Evolutionary conservation across 2,329 filamentous ascomycete genomes (phyloP), one percentile per base, ranked within the genome.

Genomic region (Coniella lustricola): DNA sequence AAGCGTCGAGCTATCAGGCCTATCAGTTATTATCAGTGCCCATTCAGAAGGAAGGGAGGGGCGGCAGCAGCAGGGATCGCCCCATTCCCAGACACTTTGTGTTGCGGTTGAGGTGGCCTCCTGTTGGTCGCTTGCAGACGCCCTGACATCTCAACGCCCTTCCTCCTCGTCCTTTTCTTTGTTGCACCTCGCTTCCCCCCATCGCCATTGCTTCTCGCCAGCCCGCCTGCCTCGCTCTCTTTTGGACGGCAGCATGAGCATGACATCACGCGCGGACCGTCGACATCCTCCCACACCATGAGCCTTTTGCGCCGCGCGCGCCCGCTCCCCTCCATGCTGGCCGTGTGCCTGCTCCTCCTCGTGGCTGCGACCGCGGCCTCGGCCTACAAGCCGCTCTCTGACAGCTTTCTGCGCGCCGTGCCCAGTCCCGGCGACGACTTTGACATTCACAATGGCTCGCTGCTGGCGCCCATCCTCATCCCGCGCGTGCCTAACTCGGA

Each of bases 401-500:
- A 95, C 67, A 76, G 79, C 49, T 84, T 85, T 31, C 75, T 97
- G 37, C 76, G 74, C 54, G 73, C 71, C 45, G 77, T 98, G 14
- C 87, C 89, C 12, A 77, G 76, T n/a, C 82, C 83, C 1, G 82
- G 80, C 52, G 67, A 74, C 49, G 85, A 89, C 66, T 91, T 96
- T 64, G 80, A 95, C 67, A 87, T 93, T 57, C 68, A 84, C 52
- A 76, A 73, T 31, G 89, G 90, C 56, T 71, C 78, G 3, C 75
- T 98, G 16, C 79, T 98, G 29, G 78, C 91, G 3, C 93, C 91
- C 1, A 90, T 98, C 59, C 74, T 98, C 46, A 82, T 85, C 44
- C 84, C 93, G 1, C 86, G 93, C 52, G 90, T 98, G 0, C 87
- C 93, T 7, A 93, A 90, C 14, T 95, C 90, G 1, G 74, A 82